Base-by-base conservation (phyloP, 2,329 filamentous ascomycete species). In the Cryphonectria parasitica region DNA sequence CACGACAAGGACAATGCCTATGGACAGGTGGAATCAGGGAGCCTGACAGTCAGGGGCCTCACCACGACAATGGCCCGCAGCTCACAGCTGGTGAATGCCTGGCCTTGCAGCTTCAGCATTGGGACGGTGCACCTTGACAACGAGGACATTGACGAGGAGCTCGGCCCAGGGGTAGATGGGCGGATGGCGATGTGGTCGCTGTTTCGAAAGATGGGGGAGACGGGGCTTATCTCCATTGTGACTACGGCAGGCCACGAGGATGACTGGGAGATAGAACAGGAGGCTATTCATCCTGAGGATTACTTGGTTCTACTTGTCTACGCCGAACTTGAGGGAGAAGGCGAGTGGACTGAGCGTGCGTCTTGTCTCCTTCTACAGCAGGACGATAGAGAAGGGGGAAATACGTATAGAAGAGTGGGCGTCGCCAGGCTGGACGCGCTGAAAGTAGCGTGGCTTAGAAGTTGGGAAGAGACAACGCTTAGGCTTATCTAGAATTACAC, bases 181-280 rank as follows among this genome's bases (percentile, higher is more conserved):
- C 43, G 56, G 0, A 60, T 34, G 56, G 31, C 56, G 25, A 31
- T 22, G 56, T 60, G 31, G 28, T 60, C 56, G 56, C 15, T 60
- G 28, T 60, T 60, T 19, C 31, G 25, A 19, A 25, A 34, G 28
- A 28, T 17, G 28, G 56, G 56, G 15, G 56, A 60, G 56, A 19
- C 8, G 8, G 49, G 49, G 49, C 22, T 63, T n/a, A 63, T 63
- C 39, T 39, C 60, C 19, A n/a, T 63, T 22, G 36, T 39, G n/a
- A 63, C 60, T n/a, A 63, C 34, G 7, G 7, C 6, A 1, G 60
- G 34, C 31, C 4, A 11, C 6, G 8, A 41, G 4, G 34, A 39
- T 15, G 60, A 63, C n/a, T 63, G 60, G 60, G 34, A 63, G 19
- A 39, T 41, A n/a, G 60, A 63, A 3, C 17, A 63, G 36, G 60